Conservation (phyloP, 2,329 filamentous ascomycete species). For the Cercospora zeina region DNA sequence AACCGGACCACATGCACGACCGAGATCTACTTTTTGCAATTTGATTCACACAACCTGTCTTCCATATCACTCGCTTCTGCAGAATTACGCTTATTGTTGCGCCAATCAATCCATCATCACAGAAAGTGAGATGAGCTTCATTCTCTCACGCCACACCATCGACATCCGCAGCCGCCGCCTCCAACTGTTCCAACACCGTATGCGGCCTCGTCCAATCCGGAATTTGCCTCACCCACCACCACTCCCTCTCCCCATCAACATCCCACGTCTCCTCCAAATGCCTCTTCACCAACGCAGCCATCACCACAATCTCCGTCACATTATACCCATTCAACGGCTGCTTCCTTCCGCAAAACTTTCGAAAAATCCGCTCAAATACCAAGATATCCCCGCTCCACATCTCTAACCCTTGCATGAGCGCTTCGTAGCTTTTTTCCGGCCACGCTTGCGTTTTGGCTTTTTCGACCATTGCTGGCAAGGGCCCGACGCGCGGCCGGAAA, state of each 20-base stretch:
- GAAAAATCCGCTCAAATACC: conserved; percentile 36
- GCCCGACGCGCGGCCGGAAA: conserved; percentile 40
- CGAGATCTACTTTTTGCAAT: background rate
- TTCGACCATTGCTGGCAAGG: conserved; percentile 28
- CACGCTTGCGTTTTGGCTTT: conserved; percentile 33
- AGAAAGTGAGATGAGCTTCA: background rate
- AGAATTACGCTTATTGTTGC: background rate
- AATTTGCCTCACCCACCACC: conserved; percentile 2
- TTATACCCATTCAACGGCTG: conserved; percentile 33
- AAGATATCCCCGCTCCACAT: conserved; percentile 28
- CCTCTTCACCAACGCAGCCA: conserved; percentile 32
- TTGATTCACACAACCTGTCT: background rate
- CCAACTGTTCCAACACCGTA: conserved; percentile 7
- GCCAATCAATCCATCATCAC: background rate
- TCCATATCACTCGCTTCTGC: background rate
- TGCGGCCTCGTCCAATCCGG: conserved; percentile 14
- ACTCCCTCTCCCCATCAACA: background rate
- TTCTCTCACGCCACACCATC: background rate
- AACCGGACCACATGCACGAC: background rate
- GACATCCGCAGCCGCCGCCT: background rate
- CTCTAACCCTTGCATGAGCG: conserved; percentile 36
- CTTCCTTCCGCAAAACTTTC: conserved; percentile 28
- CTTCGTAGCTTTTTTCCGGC: conserved; percentile 38
- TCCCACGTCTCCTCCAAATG: conserved; percentile 10
- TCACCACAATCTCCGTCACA: conserved; percentile 39